A percentile compares a stretch with the other conserved stretches of the same genome.
Conservation (phyloP, 768 basidiomycete genomes). For the Glaciozyma antarctica region DNA sequence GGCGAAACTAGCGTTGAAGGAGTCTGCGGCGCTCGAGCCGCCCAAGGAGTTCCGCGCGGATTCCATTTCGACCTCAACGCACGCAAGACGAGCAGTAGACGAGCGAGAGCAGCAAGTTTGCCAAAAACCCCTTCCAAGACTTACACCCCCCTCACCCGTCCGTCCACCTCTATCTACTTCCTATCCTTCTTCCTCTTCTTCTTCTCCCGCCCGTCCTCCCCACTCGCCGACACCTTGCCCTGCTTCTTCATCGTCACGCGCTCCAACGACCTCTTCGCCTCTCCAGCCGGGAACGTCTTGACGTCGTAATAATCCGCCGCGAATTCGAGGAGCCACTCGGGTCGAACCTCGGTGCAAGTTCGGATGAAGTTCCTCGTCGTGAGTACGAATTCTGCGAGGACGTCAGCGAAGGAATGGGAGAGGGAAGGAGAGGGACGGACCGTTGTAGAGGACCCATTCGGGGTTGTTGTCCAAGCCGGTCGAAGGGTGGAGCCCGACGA, state of each 20-base stretch:
- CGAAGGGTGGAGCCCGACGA: slow-evolving; percentile 70
- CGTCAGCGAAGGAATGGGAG: background rate
- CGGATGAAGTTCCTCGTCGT: slow-evolving; percentile 76
- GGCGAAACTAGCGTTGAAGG: no score
- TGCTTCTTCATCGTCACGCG: slow-evolving; percentile 41
- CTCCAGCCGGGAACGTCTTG: slow-evolving; percentile 54
- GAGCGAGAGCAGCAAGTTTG: no score
- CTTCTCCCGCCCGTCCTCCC: background rate
- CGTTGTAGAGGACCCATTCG: slow-evolving; percentile 34
- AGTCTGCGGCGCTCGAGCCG: no score
- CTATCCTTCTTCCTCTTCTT: slow-evolving; percentile 5
- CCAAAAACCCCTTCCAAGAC: no score
- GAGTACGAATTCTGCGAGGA: slow-evolving; percentile 77
- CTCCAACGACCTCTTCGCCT: slow-evolving; percentile 58
- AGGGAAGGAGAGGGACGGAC: slow-evolving; percentile 1
- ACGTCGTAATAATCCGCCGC: slow-evolving; percentile 60
- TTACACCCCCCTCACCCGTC: background rate
- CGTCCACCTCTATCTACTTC: background rate
- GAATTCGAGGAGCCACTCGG: slow-evolving; percentile 64
- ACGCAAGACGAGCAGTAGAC: no score
- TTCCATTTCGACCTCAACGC: no score
- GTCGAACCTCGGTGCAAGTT: slow-evolving; percentile 73
- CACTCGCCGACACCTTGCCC: slow-evolving; percentile 11
- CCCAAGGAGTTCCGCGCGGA: no score
- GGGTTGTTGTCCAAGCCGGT: slow-evolving; percentile 79